Conservation (phyloP, 768 basidiomycete genomes). For the Termitomyces sp. region DNA sequence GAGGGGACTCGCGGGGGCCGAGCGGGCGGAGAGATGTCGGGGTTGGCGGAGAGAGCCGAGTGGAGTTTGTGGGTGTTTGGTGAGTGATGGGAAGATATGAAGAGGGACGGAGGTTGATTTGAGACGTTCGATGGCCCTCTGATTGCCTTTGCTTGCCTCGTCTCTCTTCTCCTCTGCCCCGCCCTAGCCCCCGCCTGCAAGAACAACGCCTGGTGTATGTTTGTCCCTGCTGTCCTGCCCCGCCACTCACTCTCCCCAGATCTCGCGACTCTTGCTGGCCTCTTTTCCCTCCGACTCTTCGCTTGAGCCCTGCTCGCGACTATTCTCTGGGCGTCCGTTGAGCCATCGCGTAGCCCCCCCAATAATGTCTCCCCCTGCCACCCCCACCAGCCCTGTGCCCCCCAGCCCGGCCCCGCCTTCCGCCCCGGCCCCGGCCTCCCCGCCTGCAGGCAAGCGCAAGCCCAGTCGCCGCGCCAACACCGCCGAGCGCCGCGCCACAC, state of each 20-base stretch:
- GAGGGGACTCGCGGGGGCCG: too few relatives aligned
- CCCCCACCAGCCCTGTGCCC: constrained; percentile 37
- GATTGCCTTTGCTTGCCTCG: too few relatives aligned
- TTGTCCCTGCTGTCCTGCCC: fast-evolving
- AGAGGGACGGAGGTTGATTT: neutral
- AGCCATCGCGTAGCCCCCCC: neutral
- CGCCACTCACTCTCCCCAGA: constrained; percentile 28
- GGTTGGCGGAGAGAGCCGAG: constrained; percentile 1
- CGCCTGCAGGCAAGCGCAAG: constrained; percentile 59
- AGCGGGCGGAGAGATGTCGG: neutral
- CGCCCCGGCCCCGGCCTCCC: constrained; percentile 10
- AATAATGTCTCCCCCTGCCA: constrained; percentile 1
- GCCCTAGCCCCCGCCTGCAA: constrained; percentile 38
- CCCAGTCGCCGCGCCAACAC: constrained; percentile 89
- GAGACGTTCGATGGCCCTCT: constrained; percentile 15
- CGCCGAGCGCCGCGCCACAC: constrained; percentile 91
- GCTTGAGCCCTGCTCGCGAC: constrained; percentile 74
- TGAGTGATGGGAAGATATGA: constrained; percentile 10
- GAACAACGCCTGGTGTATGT: constrained; percentile 45
- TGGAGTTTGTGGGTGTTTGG: neutral
- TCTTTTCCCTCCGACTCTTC: constrained; percentile 50
- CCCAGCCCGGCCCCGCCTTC: constrained; percentile 20
- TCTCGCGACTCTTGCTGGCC: constrained; percentile 95
- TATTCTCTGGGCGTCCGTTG: neutral
- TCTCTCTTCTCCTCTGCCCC: constrained; percentile 18